A percentile compares a stretch with the other conserved stretches of the same genome.
Evolutionary conservation across 2,329 filamentous ascomycete species (phyloP).

Genomic region (Dothideomycetes sp.): DNA sequence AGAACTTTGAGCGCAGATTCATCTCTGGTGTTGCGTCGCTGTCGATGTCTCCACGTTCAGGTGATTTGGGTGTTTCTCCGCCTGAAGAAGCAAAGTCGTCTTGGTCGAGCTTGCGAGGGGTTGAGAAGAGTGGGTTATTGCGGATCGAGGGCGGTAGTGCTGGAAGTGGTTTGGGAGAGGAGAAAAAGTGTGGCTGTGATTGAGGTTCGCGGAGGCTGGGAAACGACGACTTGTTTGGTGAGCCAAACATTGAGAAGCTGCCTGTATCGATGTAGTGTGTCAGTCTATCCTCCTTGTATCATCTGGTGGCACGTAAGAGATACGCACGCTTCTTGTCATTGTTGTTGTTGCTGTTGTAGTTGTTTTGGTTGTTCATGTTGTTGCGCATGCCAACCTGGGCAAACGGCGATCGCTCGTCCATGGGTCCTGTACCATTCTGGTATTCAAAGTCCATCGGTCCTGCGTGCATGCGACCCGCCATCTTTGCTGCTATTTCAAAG

Average conservation of each 20-base stretch:
- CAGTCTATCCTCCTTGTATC: too few species aligned
- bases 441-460: slow-evolving; percentile 48
- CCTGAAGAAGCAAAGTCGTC: slow-evolving; percentile 36
- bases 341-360: slow-evolving; percentile 17
- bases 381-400: slow-evolving; percentile 26
- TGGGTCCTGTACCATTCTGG: slow-evolving; percentile 37
- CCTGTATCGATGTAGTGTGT: slow-evolving; percentile 16
- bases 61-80: slow-evolving; percentile 41
- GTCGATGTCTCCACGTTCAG: slow-evolving; percentile 30
- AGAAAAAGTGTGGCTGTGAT: slow-evolving; percentile 42
- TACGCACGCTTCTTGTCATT: slow-evolving; percentile 30
- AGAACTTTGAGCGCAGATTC: slow-evolving; percentile 19
- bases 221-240: slow-evolving; percentile 39
- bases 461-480: slow-evolving; percentile 32
- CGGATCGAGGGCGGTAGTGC: slow-evolving; percentile 27
- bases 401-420: slow-evolving; percentile 41
- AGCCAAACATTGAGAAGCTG: slow-evolving; percentile 30
- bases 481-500: slow-evolving; percentile 14
- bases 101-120: slow-evolving; percentile 28
- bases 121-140: slow-evolving; percentile 28
- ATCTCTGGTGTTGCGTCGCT: slow-evolving; percentile 35
- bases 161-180: slow-evolving; percentile 31
- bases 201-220: slow-evolving; percentile 42
- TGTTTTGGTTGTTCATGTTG: slow-evolving; percentile 27
- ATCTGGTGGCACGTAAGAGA: background rate